Conservation (phyloP, 2,329 filamentous ascomycete genomes). For the Fusarium veterinarium region DNA sequence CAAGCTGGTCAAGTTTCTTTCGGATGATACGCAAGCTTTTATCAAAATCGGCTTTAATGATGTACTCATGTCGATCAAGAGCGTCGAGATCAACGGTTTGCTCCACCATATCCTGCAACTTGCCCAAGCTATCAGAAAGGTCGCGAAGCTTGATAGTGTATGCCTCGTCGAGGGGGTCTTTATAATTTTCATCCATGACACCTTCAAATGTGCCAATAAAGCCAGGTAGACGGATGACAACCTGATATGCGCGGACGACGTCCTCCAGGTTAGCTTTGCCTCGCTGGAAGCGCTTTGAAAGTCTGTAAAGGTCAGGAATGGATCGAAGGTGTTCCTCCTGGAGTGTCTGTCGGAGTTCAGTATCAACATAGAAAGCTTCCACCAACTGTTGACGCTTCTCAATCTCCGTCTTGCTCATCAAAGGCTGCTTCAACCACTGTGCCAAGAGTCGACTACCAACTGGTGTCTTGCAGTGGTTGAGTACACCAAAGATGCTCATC, state of each 20-base stretch:
- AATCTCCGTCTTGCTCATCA: constrained; percentile 92
- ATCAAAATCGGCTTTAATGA: constrained; percentile 99
- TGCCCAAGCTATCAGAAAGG: constrained; percentile 81
- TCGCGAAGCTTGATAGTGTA: constrained; percentile 87
- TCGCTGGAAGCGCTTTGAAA: constrained; percentile 94
- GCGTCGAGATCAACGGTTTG: constrained; percentile 97
- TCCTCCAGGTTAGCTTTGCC: constrained; percentile 93
- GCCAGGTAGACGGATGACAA: constrained; percentile 89
- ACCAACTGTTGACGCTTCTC: constrained; percentile 93
- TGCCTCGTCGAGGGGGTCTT: constrained; percentile 83
- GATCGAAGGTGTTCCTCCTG: constrained; percentile 95
- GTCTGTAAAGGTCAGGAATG: constrained; percentile 91
- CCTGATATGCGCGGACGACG: constrained; percentile 94
- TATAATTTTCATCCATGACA: constrained; percentile 95
- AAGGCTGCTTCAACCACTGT: constrained; percentile 97
- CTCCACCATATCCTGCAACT: constrained; percentile 97
- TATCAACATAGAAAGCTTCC: constrained; percentile 93
- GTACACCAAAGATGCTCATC: constrained; percentile 93
- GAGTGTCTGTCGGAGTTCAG: constrained; percentile 92
- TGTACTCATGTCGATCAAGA: constrained; percentile 96
- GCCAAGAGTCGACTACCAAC: constrained; percentile 89
- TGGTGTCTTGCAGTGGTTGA: constrained; percentile 98
- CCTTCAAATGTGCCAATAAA: constrained; percentile 90
- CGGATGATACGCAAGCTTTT: constrained; percentile 88
- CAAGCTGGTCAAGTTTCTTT: constrained; percentile 88